Evolutionary conservation across 1,139 yeast species (phyloP), one percentile per base, ranked within the genome.

Genomic region (Hemisphaericaspora xylofermentans): DNA sequence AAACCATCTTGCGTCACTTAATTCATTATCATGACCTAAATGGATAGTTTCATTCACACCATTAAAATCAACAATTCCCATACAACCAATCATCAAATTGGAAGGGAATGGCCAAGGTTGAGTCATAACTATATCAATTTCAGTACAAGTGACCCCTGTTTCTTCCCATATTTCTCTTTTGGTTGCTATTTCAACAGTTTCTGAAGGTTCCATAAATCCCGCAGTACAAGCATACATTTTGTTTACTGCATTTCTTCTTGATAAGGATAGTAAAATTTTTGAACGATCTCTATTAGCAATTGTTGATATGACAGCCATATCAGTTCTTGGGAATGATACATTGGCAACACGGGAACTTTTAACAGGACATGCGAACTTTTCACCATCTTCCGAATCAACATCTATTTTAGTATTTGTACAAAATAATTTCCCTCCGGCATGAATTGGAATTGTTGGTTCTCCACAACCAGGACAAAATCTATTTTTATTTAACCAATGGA

Each of bases 91-190:
- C 98, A 91, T 91, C 54, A 93, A 64, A 58, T 86, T 89, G 0
- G 88, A 88, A 1, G 98, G 98, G 64, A 82, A 91, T 18, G 98
- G 98, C 97, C 97, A 89, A 6, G 97, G 96, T 61, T 89, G 97
- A 7, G 93, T 78, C 57, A 80, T 71, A 24, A 83, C 66, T 39
- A 89, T 73, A 39, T 69, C 62, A 27, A 89, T 84, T 33, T 71
- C 66, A 29, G 76, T 69, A 39, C 86, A 81, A 34, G 66, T 73
- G 27, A 88, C 87, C 3, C 98, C 98, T 2, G 97, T 83, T 61
- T 91, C 98, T 61, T 91, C 98, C 89, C 95, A 89, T 29, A 87
- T 84, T 60, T 91, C 98, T 47, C 98, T 70, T 38, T 83, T 73
- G 26, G 94, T 87, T 12, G 96, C 94, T 35, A 82, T 84, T 61